Percentiles rank a stretch among this genome's conserved stretches.
Evolutionary conservation across 805 yeast species (phyloP).

Genomic region (Candida gorgasii): DNA sequence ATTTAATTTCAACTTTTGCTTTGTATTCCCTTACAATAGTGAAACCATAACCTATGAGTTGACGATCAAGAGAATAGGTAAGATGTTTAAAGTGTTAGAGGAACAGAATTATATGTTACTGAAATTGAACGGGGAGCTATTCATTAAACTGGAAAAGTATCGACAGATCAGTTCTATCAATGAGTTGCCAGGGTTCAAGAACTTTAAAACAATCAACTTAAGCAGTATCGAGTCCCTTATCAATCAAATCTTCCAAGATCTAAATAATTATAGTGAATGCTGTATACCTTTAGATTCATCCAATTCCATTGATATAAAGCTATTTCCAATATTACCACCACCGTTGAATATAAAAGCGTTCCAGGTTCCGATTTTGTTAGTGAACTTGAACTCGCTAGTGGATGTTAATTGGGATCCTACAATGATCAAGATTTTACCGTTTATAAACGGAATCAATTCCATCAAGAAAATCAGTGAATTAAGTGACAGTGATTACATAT

Average conservation of each 20-base stretch:
- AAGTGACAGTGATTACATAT: constrained; percentile 75
- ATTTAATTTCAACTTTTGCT: constrained; percentile 89
- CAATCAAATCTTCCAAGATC: constrained; percentile 89
- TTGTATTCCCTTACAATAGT: constrained; percentile 80
- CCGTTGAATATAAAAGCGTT: constrained; percentile 71
- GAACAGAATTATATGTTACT: constrained; percentile 84
- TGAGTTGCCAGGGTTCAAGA: constrained; percentile 34
- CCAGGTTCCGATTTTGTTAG: constrained; percentile 93
- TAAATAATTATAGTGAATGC: constrained; percentile 94
- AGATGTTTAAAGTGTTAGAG: constrained; percentile 85
- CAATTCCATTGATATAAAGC: constrained; percentile 86
- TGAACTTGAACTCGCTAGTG: constrained; percentile 65
- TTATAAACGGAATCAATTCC: constrained; percentile 85
- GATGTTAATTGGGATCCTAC: constrained; percentile 98
- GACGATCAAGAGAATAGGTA: constrained; percentile 79
- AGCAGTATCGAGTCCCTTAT: constrained; percentile 68
- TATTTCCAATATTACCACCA: constrained; percentile 89
- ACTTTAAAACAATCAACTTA: constrained; percentile 34
- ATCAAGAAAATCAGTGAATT: constrained; percentile 72
- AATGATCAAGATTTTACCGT: constrained; percentile 83
- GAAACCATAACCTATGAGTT: constrained; percentile 87
- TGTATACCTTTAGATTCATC: constrained; percentile 89
- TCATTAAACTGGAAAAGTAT: constrained; percentile 31
- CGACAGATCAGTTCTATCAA: constrained; percentile 13
- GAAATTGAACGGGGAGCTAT: constrained; percentile 40